phyloP scores from a whole-genome alignment of 176 grass and related monocot genomes.

The Carex cristatella region DNA sequence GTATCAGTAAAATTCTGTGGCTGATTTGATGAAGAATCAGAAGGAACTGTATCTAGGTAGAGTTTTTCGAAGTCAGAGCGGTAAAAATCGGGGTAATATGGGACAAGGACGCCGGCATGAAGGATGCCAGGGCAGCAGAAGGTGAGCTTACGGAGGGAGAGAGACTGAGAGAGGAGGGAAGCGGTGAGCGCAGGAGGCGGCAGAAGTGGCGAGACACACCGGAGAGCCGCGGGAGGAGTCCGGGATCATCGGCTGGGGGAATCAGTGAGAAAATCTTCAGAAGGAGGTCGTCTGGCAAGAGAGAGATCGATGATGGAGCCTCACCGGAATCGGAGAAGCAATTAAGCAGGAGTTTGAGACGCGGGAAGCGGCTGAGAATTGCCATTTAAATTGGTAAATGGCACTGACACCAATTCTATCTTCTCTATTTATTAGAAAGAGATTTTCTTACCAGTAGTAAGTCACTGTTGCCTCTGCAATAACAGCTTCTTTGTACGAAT shows the following conservation, averaged over 20 bases:
- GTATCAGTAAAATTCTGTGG: not conserved
- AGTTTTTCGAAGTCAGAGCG: not conserved
- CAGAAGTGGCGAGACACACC: constrained; percentile 60
- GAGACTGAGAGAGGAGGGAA: constrained; percentile 48
- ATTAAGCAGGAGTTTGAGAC: not conserved
- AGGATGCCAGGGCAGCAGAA: constrained; percentile 80
- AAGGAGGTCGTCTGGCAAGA: constrained; percentile 66
- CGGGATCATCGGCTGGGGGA: constrained; percentile 50
- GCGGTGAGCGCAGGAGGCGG: constrained; percentile 35
- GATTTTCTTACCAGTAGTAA: not conserved
- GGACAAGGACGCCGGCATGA: constrained; percentile 56
- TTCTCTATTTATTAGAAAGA: not conserved
- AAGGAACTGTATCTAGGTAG: constrained; percentile 25
- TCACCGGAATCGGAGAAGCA: not conserved
- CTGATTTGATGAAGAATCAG: constrained; percentile 2
- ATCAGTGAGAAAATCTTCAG: constrained; percentile 63
- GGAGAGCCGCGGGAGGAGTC: constrained; percentile 59
- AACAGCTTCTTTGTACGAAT: too few relatives aligned
- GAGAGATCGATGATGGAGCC: not conserved
- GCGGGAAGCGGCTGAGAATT: not conserved
- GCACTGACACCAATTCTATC: not conserved
- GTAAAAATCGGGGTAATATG: constrained; percentile 10
- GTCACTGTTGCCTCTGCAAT: too few relatives aligned
- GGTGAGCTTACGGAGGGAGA: constrained; percentile 75
- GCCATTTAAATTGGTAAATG: too few relatives aligned